Conservation (phyloP, 2,329 filamentous ascomycete genomes). For the Ophiostoma fasciatum region DNA sequence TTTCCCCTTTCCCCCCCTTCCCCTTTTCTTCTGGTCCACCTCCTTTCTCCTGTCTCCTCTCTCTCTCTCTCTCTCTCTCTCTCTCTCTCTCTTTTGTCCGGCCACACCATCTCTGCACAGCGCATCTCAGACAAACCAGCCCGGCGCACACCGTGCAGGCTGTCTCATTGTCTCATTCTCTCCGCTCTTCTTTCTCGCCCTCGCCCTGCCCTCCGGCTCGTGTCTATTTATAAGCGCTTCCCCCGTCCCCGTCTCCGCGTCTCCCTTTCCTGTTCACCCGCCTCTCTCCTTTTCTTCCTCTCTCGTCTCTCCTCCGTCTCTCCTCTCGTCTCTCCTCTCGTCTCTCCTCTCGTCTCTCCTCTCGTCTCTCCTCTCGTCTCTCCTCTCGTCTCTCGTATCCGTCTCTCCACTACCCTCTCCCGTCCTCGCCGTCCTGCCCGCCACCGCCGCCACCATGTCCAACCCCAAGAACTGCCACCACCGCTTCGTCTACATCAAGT, state of each 20-base stretch:
- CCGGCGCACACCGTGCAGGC: no score
- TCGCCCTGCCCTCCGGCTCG: no score
- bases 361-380: background rate
- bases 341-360: background rate
- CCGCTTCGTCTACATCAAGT: conserved; percentile 51
- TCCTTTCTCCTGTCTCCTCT: background rate
- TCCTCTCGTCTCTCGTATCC: background rate
- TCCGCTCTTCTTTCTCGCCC: no score
- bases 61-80: background rate
- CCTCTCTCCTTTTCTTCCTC: background rate
- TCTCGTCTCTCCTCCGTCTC: background rate
- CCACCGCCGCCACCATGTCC: conserved; percentile 7
- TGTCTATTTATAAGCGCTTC: no score
- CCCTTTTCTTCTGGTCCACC: background rate
- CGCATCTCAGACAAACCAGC: no score
- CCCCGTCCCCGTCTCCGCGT: no score
- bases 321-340: background rate
- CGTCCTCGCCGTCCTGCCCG: background rate
- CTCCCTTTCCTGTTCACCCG: background rate
- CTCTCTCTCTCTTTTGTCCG: no score
- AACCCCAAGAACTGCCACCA: conserved; percentile 36
- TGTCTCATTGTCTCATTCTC: no score
- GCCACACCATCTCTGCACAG: no score
- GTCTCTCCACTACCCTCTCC: background rate
- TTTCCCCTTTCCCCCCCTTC: background rate